Conservation (phyloP, 164 flowering plant genomes). For the grape (Vitis vinifera) region DNA sequence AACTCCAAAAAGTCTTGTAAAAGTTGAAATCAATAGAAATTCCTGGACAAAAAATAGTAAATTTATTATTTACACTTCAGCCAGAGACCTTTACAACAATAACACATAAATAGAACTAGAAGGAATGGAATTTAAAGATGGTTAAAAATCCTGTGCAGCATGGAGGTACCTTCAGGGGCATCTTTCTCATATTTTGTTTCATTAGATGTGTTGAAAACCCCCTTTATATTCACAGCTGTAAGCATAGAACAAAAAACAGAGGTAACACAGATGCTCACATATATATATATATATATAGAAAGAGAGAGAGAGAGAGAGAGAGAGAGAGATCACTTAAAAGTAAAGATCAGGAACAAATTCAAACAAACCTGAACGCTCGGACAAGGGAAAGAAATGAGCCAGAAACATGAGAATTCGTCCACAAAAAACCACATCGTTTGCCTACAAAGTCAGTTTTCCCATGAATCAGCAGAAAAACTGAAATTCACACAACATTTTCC, state of each 20-base stretch:
- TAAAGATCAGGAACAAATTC: background rate
- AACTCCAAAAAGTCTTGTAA: constrained; percentile 97
- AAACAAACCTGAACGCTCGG: constrained; percentile 89
- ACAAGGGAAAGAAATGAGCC: constrained; percentile 23
- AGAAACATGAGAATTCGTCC: too few species aligned
- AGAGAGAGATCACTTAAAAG: background rate
- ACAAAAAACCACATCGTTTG: too few species aligned
- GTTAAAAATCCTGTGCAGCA: background rate
- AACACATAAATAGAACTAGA: background rate
- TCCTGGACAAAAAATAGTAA: constrained; percentile 42
- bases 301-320: too few species aligned
- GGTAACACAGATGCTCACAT: background rate
- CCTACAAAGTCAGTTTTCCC: too few species aligned
- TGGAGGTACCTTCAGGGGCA: constrained; percentile 68
- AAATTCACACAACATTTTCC: too few species aligned
- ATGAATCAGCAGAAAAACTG: too few species aligned
- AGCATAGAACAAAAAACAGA: constrained; percentile 11
- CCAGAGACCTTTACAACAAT: background rate
- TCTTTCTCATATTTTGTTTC: constrained; percentile 97
- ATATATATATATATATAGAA: too few species aligned
- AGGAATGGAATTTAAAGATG: constrained; percentile 1
- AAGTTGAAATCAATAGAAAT: constrained; percentile 95
- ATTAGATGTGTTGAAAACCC: constrained; percentile 96
- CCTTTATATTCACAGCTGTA: constrained; percentile 96
- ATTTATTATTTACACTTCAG: background rate